Base-by-base conservation (phyloP, 1,284 basidiomycete genomes). In the Malassezia pachydermatis region DNA sequence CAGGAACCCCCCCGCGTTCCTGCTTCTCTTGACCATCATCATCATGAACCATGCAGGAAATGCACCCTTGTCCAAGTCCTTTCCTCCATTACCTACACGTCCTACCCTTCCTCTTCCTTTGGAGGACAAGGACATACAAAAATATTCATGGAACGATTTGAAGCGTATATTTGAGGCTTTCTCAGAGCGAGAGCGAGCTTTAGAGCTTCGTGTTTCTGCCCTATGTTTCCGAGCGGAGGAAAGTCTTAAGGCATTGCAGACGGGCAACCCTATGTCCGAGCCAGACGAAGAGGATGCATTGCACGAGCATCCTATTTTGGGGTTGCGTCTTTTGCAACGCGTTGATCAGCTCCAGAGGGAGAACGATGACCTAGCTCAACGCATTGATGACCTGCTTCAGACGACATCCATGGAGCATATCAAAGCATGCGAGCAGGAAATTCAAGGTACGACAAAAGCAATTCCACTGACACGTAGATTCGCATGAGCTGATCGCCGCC, bases 261-360 rank as follows among this genome's bases (percentile, higher is more conserved):
- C 19, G 17, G n/a, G n/a, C n/a, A n/a, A n/a, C n/a, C n/a, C n/a
- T n/a, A n/a, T n/a, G n/a, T n/a, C n/a, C n/a, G n/a, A n/a, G n/a
- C n/a, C n/a, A n/a, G 14, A 23, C 3, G 30, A 34, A 33, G 3
- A 14, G 8, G 13, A 4, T 16, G 6, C 14, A 4, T 8, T 5
- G 4, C 13, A 32, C 34, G 9, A 5, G 14, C 23, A 45, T 22
- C 48, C 41, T 9, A 11, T 42, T 7, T 39, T 52, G 10, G 50
- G 50, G 2, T 20, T 52, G 7, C 43, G 40, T 6, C 34, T 52
- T 8, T 24, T 52, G 10, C 50, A 52, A n/a, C 39, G 38, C 4
- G 10, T 52, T 14, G 44, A 52, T 36, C 24, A 32, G 16, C 50
- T 52, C 1, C 38, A 46, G n/a, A 32, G 19, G 11, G 50, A 52